phyloP scores from a whole-genome alignment of 2,329 filamentous ascomycete species.

The Alternaria dauci region DNA sequence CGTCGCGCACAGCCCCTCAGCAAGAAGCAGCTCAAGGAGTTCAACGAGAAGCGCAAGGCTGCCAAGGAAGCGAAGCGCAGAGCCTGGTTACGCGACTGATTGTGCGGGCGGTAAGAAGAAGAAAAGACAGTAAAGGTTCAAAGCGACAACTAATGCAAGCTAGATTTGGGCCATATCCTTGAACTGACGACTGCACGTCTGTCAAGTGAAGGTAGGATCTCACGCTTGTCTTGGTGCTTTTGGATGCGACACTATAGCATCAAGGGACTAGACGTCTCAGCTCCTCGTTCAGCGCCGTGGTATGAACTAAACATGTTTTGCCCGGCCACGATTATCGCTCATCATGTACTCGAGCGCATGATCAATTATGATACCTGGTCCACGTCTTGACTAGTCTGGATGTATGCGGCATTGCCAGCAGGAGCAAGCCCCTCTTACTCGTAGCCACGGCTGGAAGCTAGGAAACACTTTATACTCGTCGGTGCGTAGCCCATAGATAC shows the following conservation, averaged over 20 bases:
- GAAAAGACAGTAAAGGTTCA: slow-evolving; percentile 22
- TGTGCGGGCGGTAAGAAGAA: slow-evolving; percentile 41
- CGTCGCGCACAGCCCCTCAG: slow-evolving; percentile 82
- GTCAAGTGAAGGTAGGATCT: slow-evolving; percentile 30
- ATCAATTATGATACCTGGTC: slow-evolving; percentile 1
- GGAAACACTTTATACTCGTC: slow-evolving; percentile 5
- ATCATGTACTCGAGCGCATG: slow-evolving; percentile 8
- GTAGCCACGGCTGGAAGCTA: slow-evolving; percentile 4
- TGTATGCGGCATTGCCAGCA: slow-evolving; percentile 4
- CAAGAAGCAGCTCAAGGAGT: slow-evolving; percentile 87
- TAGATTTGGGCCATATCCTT: slow-evolving; percentile 20
- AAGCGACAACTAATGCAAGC: slow-evolving; percentile 42
- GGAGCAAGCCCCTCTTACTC: slow-evolving; percentile 2
- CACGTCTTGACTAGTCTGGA: slow-evolving; percentile 14
- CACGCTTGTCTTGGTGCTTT: slow-evolving; percentile 9
- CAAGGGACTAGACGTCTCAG: neutral
- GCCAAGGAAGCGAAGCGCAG: slow-evolving; percentile 94
- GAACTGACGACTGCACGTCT: slow-evolving; percentile 8
- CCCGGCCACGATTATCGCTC: neutral
- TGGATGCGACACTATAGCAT: slow-evolving; percentile 7
- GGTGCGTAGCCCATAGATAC: slow-evolving; percentile 11
- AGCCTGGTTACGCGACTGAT: slow-evolving; percentile 87
- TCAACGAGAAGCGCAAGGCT: slow-evolving; percentile 86
- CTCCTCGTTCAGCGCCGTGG: slow-evolving; percentile 7
- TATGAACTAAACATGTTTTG: neutral